phyloP scores from a whole-genome alignment of 2,329 filamentous ascomycete species.

The Orbilia blumenaviensis region DNA sequence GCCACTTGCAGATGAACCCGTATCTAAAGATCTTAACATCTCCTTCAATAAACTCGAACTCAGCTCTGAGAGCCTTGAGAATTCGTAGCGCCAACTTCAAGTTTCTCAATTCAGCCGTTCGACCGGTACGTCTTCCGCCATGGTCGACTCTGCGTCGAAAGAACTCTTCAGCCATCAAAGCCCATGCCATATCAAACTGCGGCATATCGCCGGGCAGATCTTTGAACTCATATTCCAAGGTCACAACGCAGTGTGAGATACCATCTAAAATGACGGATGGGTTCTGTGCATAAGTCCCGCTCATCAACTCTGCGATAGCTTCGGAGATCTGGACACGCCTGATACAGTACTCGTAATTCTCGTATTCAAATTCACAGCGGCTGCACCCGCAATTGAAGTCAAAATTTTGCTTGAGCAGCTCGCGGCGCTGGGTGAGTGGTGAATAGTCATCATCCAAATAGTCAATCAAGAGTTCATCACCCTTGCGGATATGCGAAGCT shows the following conservation, averaged over 20 bases:
- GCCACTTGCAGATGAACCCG: slow-evolving; percentile 48
- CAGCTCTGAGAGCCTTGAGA: slow-evolving; percentile 24
- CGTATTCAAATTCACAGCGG: slow-evolving; percentile 19
- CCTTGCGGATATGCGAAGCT: slow-evolving; percentile 1
- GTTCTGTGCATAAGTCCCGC: background rate
- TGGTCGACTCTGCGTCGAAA: background rate
- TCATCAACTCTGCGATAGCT: background rate
- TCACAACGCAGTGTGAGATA: background rate
- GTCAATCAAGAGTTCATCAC: slow-evolving; percentile 27
- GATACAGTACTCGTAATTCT: slow-evolving; percentile 1
- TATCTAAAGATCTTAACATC: slow-evolving; percentile 21
- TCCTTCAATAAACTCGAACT: slow-evolving; percentile 20
- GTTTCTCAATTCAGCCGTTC: background rate
- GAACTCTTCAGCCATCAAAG: slow-evolving; percentile 34
- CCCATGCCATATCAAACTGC: slow-evolving; percentile 38
- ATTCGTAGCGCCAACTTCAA: slow-evolving; percentile 26
- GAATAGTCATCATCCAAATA: slow-evolving; percentile 40
- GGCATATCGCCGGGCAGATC: slow-evolving; percentile 26
- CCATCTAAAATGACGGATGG: slow-evolving; percentile 4
- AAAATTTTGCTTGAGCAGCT: background rate
- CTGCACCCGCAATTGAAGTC: slow-evolving; percentile 20
- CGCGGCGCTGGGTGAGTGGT: background rate
- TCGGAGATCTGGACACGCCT: slow-evolving; percentile 1
- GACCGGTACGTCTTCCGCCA: background rate
- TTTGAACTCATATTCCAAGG: background rate